Percentiles rank a stretch among this genome's conserved stretches.
These are phyloP conservation scores for Tuctoria greenei DNA, from an alignment of 176 grass and related monocot genomes.

Conservation along the genomic window DNA sequence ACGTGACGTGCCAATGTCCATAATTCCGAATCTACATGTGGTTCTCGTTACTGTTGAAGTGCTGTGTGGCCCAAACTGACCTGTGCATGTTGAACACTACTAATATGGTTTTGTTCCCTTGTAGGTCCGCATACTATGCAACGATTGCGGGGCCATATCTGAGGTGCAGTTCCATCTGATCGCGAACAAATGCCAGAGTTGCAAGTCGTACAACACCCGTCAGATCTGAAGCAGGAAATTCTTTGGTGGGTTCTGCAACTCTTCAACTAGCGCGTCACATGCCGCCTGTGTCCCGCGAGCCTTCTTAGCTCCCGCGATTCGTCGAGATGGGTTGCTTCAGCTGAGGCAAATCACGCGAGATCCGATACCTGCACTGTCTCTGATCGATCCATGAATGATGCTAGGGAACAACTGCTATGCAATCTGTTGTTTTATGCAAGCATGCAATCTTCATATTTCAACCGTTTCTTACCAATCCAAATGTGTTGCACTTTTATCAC, in stretches of 20 bases:
- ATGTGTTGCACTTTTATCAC: too few relatives aligned
- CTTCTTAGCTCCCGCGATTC: neutral
- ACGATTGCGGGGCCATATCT: slow-evolving; percentile 65
- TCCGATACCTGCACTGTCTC: neutral
- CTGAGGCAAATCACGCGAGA: neutral
- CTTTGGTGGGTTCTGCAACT: neutral
- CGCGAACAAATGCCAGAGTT: slow-evolving; percentile 82
- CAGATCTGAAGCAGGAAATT: slow-evolving; percentile 46
- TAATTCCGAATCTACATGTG: too few relatives aligned
- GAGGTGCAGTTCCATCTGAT: slow-evolving; percentile 79
- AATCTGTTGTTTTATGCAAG: too few relatives aligned
- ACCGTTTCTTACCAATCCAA: too few relatives aligned
- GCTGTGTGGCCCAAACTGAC: neutral
- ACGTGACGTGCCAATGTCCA: too few relatives aligned
- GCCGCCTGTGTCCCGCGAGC: neutral
- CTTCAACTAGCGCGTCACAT: neutral
- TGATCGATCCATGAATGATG: neutral
- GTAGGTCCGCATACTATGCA: slow-evolving; percentile 86
- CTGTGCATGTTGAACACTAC: neutral
- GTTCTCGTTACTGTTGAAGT: too few relatives aligned
- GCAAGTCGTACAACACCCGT: slow-evolving; percentile 94
- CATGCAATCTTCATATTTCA: too few relatives aligned
- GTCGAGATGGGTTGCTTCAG: neutral
- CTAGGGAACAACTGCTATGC: too few relatives aligned
- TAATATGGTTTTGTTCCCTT: slow-evolving; percentile 19